Evolutionary conservation across 371 early-diverging fungal genomes (phyloP).

Genomic region (Zychaea mexicana): DNA sequence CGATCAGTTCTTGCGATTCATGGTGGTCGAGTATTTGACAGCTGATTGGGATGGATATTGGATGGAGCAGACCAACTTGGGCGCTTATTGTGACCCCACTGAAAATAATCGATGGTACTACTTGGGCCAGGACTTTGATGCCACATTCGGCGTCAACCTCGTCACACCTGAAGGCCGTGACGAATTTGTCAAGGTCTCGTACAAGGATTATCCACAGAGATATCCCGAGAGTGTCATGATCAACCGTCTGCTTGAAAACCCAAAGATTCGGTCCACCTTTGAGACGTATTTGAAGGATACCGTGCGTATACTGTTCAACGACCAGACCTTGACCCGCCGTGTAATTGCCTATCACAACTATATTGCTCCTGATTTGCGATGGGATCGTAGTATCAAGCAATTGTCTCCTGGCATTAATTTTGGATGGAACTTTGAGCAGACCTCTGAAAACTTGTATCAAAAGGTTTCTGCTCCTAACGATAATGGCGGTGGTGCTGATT

Average conservation of each 20-base stretch:
- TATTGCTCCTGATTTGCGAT: slow-evolving; percentile 48
- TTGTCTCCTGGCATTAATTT: slow-evolving; percentile 55
- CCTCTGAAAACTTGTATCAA: slow-evolving; percentile 38
- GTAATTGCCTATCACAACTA: slow-evolving; percentile 50
- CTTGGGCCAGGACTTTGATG: slow-evolving; percentile 58
- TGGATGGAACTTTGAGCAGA: slow-evolving; percentile 51
- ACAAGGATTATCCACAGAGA: slow-evolving; percentile 32
- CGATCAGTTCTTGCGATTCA: slow-evolving; percentile 53
- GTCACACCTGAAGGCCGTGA: slow-evolving; percentile 22
- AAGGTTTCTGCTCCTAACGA: slow-evolving; percentile 37
- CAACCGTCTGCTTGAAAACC: slow-evolving; percentile 51
- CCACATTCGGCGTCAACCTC: slow-evolving; percentile 62
- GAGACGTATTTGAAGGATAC: slow-evolving; percentile 49
- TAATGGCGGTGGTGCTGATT: slow-evolving; percentile 36
- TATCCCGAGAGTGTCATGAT: slow-evolving; percentile 51
- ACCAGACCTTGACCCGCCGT: slow-evolving; percentile 41
- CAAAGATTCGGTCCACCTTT: slow-evolving; percentile 33
- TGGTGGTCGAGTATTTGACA: slow-evolving; percentile 60
- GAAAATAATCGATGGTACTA: slow-evolving; percentile 46
- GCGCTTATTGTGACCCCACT: slow-evolving; percentile 53
- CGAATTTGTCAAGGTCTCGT: slow-evolving; percentile 36
- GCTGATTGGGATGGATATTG: slow-evolving; percentile 65
- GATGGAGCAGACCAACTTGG: slow-evolving; percentile 58
- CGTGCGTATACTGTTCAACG: slow-evolving; percentile 50
- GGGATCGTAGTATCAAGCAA: slow-evolving; percentile 60